A percentile compares a stretch with the other conserved stretches of the same genome.
Evolutionary conservation across 805 yeast species (phyloP).

Genomic region (Starmerella bombi): DNA sequence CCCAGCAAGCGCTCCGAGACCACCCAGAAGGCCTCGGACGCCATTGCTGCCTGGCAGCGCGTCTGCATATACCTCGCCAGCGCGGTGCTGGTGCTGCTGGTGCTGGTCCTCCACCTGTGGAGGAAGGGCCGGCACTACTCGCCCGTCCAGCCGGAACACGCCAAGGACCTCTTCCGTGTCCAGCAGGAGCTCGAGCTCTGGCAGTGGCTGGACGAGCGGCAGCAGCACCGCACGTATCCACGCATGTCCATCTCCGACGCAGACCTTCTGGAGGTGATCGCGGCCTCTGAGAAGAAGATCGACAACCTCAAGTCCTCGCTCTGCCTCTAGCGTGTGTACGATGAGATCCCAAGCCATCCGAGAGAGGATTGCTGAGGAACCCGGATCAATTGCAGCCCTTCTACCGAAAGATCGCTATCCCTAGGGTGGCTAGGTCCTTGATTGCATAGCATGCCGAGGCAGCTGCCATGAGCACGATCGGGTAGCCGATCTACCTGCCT

Average conservation of each 20-base stretch:
- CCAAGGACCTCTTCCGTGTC: conserved; percentile 23
- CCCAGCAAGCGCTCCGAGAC: conserved; percentile 11
- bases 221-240: conserved; percentile 18
- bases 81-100: conserved; percentile 11
- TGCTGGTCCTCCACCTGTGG: conserved; percentile 8
- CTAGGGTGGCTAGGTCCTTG: too few species aligned
- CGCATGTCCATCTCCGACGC: conserved; percentile 3
- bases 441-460: too few species aligned
- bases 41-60: conserved; percentile 17
- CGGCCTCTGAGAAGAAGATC: conserved; percentile 19
- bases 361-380: too few species aligned
- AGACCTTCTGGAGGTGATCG: conserved; percentile 19
- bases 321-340: too few species aligned
- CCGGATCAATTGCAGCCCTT: too few species aligned
- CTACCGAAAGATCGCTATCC: too few species aligned
- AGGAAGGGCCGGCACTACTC: background rate
- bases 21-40: conserved; percentile 14
- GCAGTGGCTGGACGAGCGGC: conserved; percentile 54
- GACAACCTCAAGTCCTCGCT: conserved; percentile 16
- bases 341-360: too few species aligned
- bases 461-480: too few species aligned
- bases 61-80: conserved; percentile 8
- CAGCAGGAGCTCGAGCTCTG: conserved; percentile 50
- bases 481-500: too few species aligned
- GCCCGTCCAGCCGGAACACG: background rate